A percentile compares a stretch with the other conserved stretches of the same genome.
These are phyloP conservation scores for Diplosphaera chodatii DNA, from an alignment of 139 green algal genomes.

Conservation along the genomic window DNA sequence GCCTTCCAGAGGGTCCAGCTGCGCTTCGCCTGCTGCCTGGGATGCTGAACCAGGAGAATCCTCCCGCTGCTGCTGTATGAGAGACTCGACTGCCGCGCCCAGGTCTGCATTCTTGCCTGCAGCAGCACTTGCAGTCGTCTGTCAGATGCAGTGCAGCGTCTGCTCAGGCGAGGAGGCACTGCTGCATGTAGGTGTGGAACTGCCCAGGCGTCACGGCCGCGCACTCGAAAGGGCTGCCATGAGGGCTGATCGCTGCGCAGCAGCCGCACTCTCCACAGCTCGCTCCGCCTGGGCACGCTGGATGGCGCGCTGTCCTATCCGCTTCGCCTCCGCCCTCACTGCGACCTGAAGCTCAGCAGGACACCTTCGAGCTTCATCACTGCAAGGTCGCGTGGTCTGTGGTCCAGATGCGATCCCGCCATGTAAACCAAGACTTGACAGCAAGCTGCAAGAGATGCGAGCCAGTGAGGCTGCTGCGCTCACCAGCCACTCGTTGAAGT, in stretches of 20 bases:
- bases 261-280: conserved; percentile 38
- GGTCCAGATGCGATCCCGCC: no score
- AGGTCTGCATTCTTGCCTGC: neutral
- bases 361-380: no score
- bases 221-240: neutral
- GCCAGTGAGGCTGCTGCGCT: neutral
- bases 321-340: conserved; percentile 35
- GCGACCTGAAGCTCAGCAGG: conserved; percentile 7
- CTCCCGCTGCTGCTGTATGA: neutral
- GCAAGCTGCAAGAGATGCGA: neutral
- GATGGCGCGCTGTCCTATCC: conserved; percentile 54
- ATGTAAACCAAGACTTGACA: no score
- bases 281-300: conserved; percentile 40
- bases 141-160: neutral
- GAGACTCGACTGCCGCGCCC: neutral
- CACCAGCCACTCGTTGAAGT: conserved; percentile 78
- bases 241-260: neutral
- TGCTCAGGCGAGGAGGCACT: no score
- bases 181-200: neutral
- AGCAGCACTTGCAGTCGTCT: neutral
- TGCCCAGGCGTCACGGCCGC: no score
- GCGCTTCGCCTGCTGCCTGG: neutral
- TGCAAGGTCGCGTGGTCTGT: no score
- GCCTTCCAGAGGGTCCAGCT: conserved; percentile 27
- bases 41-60: no score